Evolutionary conservation across 1,139 yeast genomes (phyloP), one percentile per base, ranked within the genome.

Genomic region (Citeromyces siamensis): DNA sequence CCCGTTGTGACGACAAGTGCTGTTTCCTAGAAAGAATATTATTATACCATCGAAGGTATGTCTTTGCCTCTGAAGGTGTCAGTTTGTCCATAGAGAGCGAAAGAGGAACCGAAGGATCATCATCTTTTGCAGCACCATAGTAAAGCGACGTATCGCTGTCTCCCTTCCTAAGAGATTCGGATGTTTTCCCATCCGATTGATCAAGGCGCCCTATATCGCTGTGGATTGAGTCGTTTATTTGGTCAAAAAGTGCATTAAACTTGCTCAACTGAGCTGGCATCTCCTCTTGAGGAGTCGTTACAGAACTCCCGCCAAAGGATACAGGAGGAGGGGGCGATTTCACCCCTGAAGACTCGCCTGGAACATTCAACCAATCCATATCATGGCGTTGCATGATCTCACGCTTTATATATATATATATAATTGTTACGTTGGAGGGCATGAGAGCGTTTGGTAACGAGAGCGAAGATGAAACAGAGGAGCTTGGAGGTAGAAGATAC

Each of bases 41-140:
- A 47, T 76, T 74, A 50, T 80, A 81, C 93, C 93, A 81, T 46
- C 90, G 59, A 52, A 79, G 63, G 53, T 81, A 81, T 0, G 90
- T 79, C 47, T 75, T 74, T 3, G 75, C 68, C 48, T 81, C 93
- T 42, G 73, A 75, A 12, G 63, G 60, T 0, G 84, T 66, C 33
- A 81, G 59, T 37, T 79, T 82, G 37, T 68, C 71, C 1, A 75
- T 68, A 1, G 77, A 66, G 18, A 81, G 56, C 2, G 85, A 72
- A 34, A 80, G 56, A 0, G 88, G 85, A 3, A 75, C 66, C 21
- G 59, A 44, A 2, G 47, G 40, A 26, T 48, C 50, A 32, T 45
- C 46, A 26, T 41, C 35, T n/a, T 12, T n/a, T 5, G 22, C 14
- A 19, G 35, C n/a, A 10, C 17, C 31, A 13, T 14, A 17, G 17